Evolutionary conservation across 768 basidiomycete species (phyloP).

Genomic region (Lyophyllum shimeji): DNA sequence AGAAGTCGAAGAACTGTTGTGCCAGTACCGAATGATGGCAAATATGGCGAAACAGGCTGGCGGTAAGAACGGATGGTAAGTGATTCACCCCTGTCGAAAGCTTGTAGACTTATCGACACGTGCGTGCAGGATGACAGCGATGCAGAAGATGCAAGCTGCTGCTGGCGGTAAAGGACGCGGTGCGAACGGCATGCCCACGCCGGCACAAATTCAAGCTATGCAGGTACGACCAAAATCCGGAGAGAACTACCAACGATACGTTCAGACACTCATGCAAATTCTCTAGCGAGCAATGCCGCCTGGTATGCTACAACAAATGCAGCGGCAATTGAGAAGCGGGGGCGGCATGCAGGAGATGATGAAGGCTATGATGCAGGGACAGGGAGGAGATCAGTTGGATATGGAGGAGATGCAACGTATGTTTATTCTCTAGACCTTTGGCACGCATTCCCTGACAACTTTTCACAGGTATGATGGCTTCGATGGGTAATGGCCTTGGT

Average conservation of each 20-base stretch:
- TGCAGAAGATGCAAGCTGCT: conserved; percentile 92
- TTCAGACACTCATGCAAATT: not conserved
- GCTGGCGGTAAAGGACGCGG: conserved; percentile 86
- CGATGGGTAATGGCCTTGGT: conserved; percentile 74
- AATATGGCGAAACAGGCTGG: conserved; percentile 99
- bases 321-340: conserved; percentile 72
- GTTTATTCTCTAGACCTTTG: conserved; percentile 19
- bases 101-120: not conserved
- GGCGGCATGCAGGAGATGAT: conserved; percentile 98
- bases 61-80: conserved; percentile 92
- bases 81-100: conserved; percentile 1
- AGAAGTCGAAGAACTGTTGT: conserved; percentile 96
- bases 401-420: conserved; percentile 94
- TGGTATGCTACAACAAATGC: conserved; percentile 94
- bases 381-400: conserved; percentile 85
- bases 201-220: conserved; percentile 93
- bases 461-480: conserved; percentile 77
- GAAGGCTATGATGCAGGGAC: conserved; percentile 96
- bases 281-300: conserved; percentile 87
- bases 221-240: conserved; percentile 58
- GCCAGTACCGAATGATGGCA: conserved; percentile 98
- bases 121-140: conserved; percentile 66
- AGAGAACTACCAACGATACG: conserved; percentile 5
- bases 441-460: not conserved
- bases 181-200: conserved; percentile 85